Base-by-base conservation (phyloP, 1,139 yeast genomes). In the Yamadazyma kanchanaburiensis region DNA sequence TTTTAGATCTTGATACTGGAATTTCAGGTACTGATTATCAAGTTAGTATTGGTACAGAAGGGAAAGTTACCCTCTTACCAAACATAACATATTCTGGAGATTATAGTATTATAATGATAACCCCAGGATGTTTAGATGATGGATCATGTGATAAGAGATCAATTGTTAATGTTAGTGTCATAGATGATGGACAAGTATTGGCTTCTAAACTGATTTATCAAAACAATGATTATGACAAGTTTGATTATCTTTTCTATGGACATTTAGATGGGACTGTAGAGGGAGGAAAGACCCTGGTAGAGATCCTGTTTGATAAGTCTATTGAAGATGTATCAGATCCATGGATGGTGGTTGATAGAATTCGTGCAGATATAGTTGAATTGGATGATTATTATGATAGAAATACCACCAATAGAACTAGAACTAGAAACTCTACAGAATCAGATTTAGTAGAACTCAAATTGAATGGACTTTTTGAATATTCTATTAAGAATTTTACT, bases 81-180 rank as follows among this genome's bases (percentile, higher is more conserved):
- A 80, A 83, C 40, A 72, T 88, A 14, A 67, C 86, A 0, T 72
- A 77, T 39, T 64, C 86, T 0, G 97, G 96, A 8, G 69, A 77
- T 39, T 91, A 87, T 53, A 67, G 87, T 0, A 65, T 91, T 20
- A 63, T 77, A 32, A 47, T 89, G 35, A 78, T 74, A 43, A 91
- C 98, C 0, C 96, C 96, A 0, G 97, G 98, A 0, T 91, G 99
- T 58, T 38, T 59, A 2, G 55, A 49, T 7, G 96, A 86, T 50
- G 59, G 64, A 26, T 72, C 94, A 0, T 91, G 99, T 57, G 46
- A 53, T 15, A 42, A 61, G 14, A 73, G 99, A 51, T 88, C 94
- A 5, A 74, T 77, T 18, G 91, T 86, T 5, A 84, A 85, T 45
- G 95, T 82, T 0, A 71, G 94, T 0, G 65, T 89, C 3, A 63